Conservation (phyloP, 2,329 filamentous ascomycete species). For the Ustulina deusta region DNA sequence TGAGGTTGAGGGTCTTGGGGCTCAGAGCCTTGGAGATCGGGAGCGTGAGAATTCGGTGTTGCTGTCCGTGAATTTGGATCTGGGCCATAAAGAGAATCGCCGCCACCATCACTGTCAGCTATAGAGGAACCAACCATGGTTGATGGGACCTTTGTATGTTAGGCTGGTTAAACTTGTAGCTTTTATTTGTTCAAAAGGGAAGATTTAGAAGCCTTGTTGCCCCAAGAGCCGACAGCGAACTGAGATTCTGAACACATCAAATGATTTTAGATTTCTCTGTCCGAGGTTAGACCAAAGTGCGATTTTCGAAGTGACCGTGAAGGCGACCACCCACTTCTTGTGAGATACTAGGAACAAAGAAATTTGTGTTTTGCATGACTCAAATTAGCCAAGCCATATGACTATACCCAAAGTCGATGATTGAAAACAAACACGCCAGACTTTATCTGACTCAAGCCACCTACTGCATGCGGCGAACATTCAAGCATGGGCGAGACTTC, state of each 20-base stretch:
- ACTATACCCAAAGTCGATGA: not conserved
- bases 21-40: not conserved
- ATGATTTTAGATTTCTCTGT: not conserved
- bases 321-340: not conserved
- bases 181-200: not conserved
- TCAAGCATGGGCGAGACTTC: not conserved
- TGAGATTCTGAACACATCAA: not conserved
- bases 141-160: too few species aligned
- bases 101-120: not conserved
- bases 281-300: not conserved
- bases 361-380: not conserved
- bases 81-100: constrained; percentile 1
- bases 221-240: not conserved
- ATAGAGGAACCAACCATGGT: not conserved
- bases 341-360: not conserved
- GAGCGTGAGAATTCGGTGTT: not conserved
- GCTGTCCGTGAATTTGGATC: not conserved
- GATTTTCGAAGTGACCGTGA: not conserved
- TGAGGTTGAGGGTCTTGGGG: not conserved
- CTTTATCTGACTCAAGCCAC: not conserved
- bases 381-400: not conserved
- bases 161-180: too few species aligned
- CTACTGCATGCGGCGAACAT: constrained; percentile 1
- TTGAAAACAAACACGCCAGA: not conserved
- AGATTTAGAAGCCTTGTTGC: not conserved